Percentiles rank a stretch among this genome's conserved stretches.
Evolutionary conservation across 345 rosid genomes (phyloP).

Genomic region (Populus simonii): DNA sequence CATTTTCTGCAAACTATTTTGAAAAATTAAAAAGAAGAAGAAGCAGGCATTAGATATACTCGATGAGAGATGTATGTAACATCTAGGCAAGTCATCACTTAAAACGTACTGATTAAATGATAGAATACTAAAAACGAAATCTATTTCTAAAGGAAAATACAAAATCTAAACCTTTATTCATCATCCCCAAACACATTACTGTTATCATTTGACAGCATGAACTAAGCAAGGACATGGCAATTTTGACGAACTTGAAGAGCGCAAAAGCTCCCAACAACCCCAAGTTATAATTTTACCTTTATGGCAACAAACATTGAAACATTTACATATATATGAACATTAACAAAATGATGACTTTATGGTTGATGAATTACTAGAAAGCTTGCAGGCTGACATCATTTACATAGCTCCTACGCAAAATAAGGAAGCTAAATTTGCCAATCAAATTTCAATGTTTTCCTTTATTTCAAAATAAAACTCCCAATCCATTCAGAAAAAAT

Average conservation of each 20-base stretch:
- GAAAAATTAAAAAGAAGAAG: not conserved
- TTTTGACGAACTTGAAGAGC: not conserved
- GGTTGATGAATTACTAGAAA: not conserved
- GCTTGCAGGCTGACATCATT: not conserved
- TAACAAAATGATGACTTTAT: too few relatives aligned
- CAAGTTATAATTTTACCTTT: not conserved
- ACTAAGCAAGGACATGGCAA: not conserved
- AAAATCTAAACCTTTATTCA: not conserved
- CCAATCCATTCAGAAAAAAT: not conserved
- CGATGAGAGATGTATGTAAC: not conserved
- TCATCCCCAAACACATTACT: not conserved
- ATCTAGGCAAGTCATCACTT: not conserved
- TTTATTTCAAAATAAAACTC: not conserved
- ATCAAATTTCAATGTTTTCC: not conserved
- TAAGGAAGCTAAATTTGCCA: not conserved
- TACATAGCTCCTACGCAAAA: not conserved
- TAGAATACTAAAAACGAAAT: not conserved
- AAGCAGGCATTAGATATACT: constrained; percentile 3
- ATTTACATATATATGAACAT: not conserved
- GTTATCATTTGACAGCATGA: not conserved
- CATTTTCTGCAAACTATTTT: constrained; percentile 51
- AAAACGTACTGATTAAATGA: not conserved
- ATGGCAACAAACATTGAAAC: not conserved
- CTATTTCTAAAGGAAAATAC: not conserved
- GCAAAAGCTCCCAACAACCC: not conserved